These are phyloP conservation scores for Cladophialophora immunda DNA, from an alignment of 2,329 filamentous ascomycete genomes.

Conservation along the genomic window DNA sequence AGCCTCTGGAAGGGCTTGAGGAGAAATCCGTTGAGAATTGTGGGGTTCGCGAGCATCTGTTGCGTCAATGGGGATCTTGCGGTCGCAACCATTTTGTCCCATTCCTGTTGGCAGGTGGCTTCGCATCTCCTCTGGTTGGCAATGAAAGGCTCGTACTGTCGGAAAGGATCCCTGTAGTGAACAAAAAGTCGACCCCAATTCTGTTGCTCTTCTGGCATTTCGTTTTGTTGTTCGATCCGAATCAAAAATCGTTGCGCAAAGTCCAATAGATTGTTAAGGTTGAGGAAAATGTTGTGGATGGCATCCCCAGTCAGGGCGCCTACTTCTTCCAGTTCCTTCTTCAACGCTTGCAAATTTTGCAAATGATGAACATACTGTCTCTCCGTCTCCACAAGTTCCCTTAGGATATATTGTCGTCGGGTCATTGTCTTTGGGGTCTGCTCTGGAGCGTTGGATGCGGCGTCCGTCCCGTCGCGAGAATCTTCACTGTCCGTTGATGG, in stretches of 20 bases:
- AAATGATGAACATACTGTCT: conserved; percentile 98
- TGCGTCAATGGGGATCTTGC: conserved; percentile 69
- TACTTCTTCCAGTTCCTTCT: conserved; percentile 86
- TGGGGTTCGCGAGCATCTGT: conserved; percentile 84
- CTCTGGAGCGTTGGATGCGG: conserved; percentile 47
- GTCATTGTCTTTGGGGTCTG: conserved; percentile 61
- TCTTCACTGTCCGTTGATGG: conserved; percentile 53
- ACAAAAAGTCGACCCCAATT: conserved; percentile 96
- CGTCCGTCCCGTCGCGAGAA: conserved; percentile 54
- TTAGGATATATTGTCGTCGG: conserved; percentile 86
- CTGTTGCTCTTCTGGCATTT: conserved; percentile 76
- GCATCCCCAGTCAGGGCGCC: conserved; percentile 88
- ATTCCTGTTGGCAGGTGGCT: conserved; percentile 81
- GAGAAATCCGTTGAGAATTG: conserved; percentile 88
- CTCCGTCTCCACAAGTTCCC: conserved; percentile 92
- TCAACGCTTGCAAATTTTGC: conserved; percentile 90
- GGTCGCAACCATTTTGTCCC: conserved; percentile 82
- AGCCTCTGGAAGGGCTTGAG: conserved; percentile 96
- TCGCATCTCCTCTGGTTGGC: conserved; percentile 94
- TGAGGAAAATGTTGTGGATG: conserved; percentile 94
- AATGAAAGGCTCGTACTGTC: conserved; percentile 96
- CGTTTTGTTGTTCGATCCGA: conserved; percentile 93
- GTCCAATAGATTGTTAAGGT: conserved; percentile 92
- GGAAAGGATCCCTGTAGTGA: conserved; percentile 83
- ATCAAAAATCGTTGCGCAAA: conserved; percentile 96